These are phyloP conservation scores for Colletotrichum sp. DNA, from an alignment of 2,329 filamentous ascomycete genomes.

Conservation along the genomic window DNA sequence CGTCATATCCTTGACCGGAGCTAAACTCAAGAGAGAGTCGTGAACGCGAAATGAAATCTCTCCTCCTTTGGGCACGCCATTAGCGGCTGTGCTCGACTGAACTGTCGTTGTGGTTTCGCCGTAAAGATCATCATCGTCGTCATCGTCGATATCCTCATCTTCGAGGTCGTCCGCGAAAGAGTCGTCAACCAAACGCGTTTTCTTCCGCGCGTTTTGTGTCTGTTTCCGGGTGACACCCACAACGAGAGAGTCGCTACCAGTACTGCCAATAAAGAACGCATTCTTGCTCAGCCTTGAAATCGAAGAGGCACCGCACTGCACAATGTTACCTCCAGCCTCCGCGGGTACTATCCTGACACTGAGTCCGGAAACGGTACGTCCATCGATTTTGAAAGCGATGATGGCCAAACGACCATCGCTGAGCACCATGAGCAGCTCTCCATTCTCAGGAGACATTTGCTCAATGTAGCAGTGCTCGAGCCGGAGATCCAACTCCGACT, in stretches of 20 bases:
- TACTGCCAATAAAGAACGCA: slow-evolving; percentile 83
- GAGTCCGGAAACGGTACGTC: slow-evolving; percentile 87
- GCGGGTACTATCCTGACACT: slow-evolving; percentile 69
- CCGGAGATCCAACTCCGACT: slow-evolving; percentile 79
- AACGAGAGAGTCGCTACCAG: slow-evolving; percentile 80
- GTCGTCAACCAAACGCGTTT: slow-evolving; percentile 63
- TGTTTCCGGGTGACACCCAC: slow-evolving; percentile 79
- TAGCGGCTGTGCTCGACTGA: slow-evolving; percentile 37
- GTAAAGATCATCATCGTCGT: slow-evolving; percentile 64
- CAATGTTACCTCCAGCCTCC: slow-evolving; percentile 66
- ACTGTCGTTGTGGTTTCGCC: slow-evolving; percentile 46
- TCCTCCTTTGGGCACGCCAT: slow-evolving; percentile 55
- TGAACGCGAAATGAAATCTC: slow-evolving; percentile 78
- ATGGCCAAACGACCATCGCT: slow-evolving; percentile 77
- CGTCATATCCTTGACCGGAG: slow-evolving; percentile 78
- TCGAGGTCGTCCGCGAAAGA: slow-evolving; percentile 58
- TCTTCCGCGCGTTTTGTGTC: slow-evolving; percentile 64
- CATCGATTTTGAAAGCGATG: slow-evolving; percentile 85
- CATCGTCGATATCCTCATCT: slow-evolving; percentile 65
- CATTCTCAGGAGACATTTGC: slow-evolving; percentile 74
- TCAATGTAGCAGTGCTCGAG: slow-evolving; percentile 84
- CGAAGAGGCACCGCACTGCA: slow-evolving; percentile 71
- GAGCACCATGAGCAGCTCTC: slow-evolving; percentile 85
- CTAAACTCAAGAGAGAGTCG: slow-evolving; percentile 78
- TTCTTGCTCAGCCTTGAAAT: slow-evolving; percentile 72